These are phyloP conservation scores for Capsicum rhomboideum DNA, from an alignment of 257 asterid genomes.

Conservation along the genomic window DNA sequence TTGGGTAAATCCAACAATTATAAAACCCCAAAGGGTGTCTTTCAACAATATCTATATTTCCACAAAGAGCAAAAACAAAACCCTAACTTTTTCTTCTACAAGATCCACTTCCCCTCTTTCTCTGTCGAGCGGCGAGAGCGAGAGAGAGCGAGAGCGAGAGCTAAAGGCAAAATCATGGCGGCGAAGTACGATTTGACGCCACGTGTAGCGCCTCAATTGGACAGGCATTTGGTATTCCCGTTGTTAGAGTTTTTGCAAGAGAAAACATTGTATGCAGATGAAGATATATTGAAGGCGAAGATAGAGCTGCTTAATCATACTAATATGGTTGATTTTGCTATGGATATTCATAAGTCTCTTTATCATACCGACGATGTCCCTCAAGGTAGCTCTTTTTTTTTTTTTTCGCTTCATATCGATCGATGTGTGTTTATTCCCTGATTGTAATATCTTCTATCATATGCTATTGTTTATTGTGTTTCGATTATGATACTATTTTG, in stretches of 20 bases:
- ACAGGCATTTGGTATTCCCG: slow-evolving; percentile 87
- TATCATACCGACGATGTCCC: slow-evolving; percentile 92
- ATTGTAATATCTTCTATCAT: no score
- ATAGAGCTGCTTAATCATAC: slow-evolving; percentile 77
- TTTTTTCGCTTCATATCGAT: neutral
- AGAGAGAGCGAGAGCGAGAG: no score
- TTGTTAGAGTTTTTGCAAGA: slow-evolving; percentile 87
- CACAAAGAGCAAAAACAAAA: neutral
- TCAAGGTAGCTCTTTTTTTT: slow-evolving; percentile 33
- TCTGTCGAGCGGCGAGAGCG: neutral
- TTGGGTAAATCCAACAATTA: neutral
- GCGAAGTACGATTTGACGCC: slow-evolving; percentile 78
- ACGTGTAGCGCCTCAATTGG: slow-evolving; percentile 73
- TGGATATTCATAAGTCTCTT: slow-evolving; percentile 91
- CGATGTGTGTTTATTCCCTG: neutral
- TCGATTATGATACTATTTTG: no score
- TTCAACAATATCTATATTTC: neutral
- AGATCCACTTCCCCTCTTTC: neutral
- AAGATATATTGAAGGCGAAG: slow-evolving; percentile 72
- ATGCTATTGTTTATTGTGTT: no score
- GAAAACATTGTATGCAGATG: slow-evolving; percentile 55
- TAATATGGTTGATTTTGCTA: slow-evolving; percentile 95
- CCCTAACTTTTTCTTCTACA: neutral
- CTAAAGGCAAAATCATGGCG: slow-evolving; percentile 28
- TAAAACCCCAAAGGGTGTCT: neutral